Evolutionary conservation across 2,329 filamentous ascomycete species (phyloP).

Genomic region (Trichoderma simmonsii): DNA sequence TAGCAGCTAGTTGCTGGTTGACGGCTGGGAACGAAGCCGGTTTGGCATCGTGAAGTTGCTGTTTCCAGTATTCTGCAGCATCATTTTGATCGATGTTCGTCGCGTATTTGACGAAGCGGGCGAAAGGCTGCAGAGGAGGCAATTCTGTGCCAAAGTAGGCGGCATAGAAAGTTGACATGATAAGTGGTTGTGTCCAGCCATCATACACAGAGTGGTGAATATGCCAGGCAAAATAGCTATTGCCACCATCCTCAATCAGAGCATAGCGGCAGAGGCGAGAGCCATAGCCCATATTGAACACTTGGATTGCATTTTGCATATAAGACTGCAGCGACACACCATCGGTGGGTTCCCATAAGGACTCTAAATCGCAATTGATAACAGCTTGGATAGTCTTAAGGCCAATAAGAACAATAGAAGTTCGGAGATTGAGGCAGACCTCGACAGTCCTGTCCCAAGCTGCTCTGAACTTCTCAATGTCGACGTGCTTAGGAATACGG

Average conservation of each 20-base stretch:
- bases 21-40: conserved; percentile 20
- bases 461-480: not conserved
- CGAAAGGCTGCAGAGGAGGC: conserved; percentile 16
- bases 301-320: not conserved
- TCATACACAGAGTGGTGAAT: conserved; percentile 16
- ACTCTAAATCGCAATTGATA: not conserved
- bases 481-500: conserved; percentile 5
- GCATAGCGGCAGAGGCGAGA: conserved; percentile 20
- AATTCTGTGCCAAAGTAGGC: conserved; percentile 20
- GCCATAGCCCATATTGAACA: conserved; percentile 18
- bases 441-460: conserved; percentile 14
- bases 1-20: not conserved
- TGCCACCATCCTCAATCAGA: conserved; percentile 5
- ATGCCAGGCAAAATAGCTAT: conserved; percentile 5
- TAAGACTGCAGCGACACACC: not conserved
- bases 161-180: not conserved
- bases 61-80: conserved; percentile 11
- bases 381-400: not conserved
- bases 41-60: not conserved
- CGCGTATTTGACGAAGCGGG: conserved; percentile 12
- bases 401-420: conserved; percentile 15
- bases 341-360: not conserved
- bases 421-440: conserved; percentile 11
- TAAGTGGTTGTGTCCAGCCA: conserved; percentile 1
- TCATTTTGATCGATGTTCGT: conserved; percentile 2